Percentiles rank a stretch among this genome's conserved stretches.
phyloP scores from a whole-genome alignment of 106 monocot species.

The Dioscorea alata region DNA sequence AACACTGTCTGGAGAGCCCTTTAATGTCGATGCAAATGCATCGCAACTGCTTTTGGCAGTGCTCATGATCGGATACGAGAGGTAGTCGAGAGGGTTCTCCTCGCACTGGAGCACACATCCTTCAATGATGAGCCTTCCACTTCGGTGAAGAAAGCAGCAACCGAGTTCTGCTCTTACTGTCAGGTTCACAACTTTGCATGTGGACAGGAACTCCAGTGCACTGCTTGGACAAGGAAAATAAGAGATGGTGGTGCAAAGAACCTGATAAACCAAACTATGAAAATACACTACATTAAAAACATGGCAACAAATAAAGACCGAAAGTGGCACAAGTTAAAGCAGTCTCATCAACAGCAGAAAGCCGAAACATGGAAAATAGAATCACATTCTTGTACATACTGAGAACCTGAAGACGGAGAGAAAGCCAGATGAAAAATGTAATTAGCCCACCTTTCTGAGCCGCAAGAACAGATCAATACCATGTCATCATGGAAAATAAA shows the following conservation, averaged over 20 bases:
- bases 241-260: background rate
- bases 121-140: slow-evolving; percentile 76
- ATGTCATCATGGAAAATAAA: slow-evolving; percentile 86
- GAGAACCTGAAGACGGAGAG: no score
- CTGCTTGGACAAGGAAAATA: slow-evolving; percentile 28
- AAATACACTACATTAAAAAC: no score
- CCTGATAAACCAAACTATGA: no score
- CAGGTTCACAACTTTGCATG: slow-evolving; percentile 87
- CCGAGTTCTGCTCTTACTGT: slow-evolving; percentile 91
- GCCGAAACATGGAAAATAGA: no score
- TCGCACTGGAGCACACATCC: slow-evolving; percentile 91
- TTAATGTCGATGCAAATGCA: slow-evolving; percentile 11
- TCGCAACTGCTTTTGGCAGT: slow-evolving; percentile 39
- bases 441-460: slow-evolving; percentile 66
- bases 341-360: no score
- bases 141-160: slow-evolving; percentile 85
- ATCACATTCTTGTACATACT: no score
- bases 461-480: slow-evolving; percentile 82
- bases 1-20: slow-evolving; percentile 38
- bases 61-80: slow-evolving; percentile 89
- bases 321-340: no score
- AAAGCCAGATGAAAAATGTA: no score
- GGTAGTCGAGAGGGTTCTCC: slow-evolving; percentile 84
- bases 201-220: slow-evolving; percentile 84
- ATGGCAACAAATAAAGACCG: no score